Evolutionary conservation across 1,284 basidiomycete species (phyloP), one percentile per base, ranked within the genome.

Genomic region (Hemileia vastatrix): DNA sequence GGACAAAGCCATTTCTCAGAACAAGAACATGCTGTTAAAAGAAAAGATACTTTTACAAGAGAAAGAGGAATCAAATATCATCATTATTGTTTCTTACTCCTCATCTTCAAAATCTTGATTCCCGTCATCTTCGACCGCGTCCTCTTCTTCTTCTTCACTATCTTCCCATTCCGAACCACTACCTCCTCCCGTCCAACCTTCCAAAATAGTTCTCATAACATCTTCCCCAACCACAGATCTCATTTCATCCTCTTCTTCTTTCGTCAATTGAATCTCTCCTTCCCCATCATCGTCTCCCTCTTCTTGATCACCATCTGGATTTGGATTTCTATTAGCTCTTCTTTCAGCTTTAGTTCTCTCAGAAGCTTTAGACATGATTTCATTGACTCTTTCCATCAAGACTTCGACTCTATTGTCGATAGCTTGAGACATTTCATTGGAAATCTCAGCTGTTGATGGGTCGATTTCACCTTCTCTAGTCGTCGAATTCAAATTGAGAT

Each of bases 221-320:
- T 40, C 36, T 15, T 40, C 36, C 15, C 36, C 36, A 40, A 40
- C 36, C 36, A 40, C 36, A 9, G 36, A 9, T 15, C 36, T 40
- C 36, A 40, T 40, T 15, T 40, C 36, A 40, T 40, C n/a, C n/a
- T n/a, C n/a, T n/a, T n/a, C n/a, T n/a, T n/a, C n/a, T n/a, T n/a
- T n/a, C n/a, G n/a, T n/a, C 36, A 40, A 40, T 40, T 40, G 9
- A 15, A 40, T 40, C 15, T 40, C 36, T 40, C 36, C 15, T 40
- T 40, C 36, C 36, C 15, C 36, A 11, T 40, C 64, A 54, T 67
- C 64, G 51, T 68, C 65, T n/a, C 64, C 63, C 2, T 66, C 66
- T 4, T 54, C 60, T 1, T 62, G 62, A 1, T 67, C 65, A 1
- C 15, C 27, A 18, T 44, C 21, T 62, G 49, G 31, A 23, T 65